These are phyloP conservation scores for Alopecurus myosuroides DNA, from an alignment of 176 grass and related monocot species.

Conservation along the genomic window DNA sequence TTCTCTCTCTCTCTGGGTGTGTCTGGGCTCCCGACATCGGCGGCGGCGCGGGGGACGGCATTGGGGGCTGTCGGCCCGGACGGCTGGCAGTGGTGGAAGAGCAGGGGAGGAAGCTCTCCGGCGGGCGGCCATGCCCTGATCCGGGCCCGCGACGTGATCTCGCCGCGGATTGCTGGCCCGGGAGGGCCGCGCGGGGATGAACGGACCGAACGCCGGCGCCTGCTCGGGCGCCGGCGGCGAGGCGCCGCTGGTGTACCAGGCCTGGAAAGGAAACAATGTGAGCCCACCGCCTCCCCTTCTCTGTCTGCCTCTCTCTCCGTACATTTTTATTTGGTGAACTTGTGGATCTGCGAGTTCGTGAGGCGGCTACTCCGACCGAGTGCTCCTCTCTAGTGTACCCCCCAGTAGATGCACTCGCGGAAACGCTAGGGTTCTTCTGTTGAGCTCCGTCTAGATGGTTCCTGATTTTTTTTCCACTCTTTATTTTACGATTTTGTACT, in stretches of 20 bases:
- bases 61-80: background rate
- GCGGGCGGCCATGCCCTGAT: conserved; percentile 25
- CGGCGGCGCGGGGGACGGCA: conserved; percentile 34
- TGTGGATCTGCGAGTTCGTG: conserved; percentile 36
- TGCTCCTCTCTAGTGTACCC: background rate
- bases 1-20: background rate
- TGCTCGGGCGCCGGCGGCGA: conserved; percentile 15
- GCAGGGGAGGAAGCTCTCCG: background rate
- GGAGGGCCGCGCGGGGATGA: conserved; percentile 26
- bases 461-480: background rate
- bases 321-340: background rate
- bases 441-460: background rate
- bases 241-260: conserved; percentile 46
- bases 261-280: conserved; percentile 60
- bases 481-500: conserved; percentile 28
- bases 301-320: background rate
- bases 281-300: conserved; percentile 15
- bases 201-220: conserved; percentile 24
- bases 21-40: conserved; percentile 17
- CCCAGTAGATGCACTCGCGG: background rate
- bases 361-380: background rate
- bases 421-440: background rate
- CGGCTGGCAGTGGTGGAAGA: background rate
- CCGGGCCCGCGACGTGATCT: conserved; percentile 27
- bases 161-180: conserved; percentile 8